Conservation (phyloP, 148 eudicot genomes). For the Arbutus unedo region DNA sequence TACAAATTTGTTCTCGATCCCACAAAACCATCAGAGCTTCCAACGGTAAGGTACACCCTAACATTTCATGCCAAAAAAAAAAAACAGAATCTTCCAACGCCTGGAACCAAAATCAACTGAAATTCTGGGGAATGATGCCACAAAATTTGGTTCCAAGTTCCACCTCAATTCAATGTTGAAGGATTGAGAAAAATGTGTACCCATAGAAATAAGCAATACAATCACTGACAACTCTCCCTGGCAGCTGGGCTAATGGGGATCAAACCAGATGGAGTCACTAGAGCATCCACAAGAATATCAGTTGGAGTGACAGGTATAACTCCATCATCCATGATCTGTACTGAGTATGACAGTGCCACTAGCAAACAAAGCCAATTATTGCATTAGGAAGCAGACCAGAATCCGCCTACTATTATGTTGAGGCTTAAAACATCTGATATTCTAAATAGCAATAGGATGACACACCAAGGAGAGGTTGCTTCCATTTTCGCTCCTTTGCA, state of each 20-base stretch:
- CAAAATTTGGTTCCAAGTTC: neutral
- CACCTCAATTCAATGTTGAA: slow-evolving; percentile 1
- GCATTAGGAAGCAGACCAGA: neutral
- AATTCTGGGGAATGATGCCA: neutral
- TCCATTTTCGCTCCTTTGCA: slow-evolving; percentile 72
- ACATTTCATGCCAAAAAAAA: neutral
- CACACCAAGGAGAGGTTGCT: slow-evolving; percentile 75
- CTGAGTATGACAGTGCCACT: slow-evolving; percentile 91
- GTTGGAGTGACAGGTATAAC: slow-evolving; percentile 78
- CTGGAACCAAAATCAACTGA: neutral
- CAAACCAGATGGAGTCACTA: slow-evolving; percentile 79
- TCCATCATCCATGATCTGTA: slow-evolving; percentile 82
- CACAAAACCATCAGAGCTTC: neutral
- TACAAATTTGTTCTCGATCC: neutral
- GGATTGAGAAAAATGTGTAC: neutral
- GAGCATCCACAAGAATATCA: slow-evolving; percentile 74
- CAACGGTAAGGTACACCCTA: neutral
- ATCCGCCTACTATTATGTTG: neutral
- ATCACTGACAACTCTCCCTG: slow-evolving; percentile 30
- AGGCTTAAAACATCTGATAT: neutral
- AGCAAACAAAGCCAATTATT: slow-evolving; percentile 18
- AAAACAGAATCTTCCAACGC: neutral
- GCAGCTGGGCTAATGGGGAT: slow-evolving; percentile 70
- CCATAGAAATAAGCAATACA: neutral
- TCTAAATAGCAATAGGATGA: neutral